Conservation (phyloP, 495 filamentous ascomycete genomes). For the Bacidia gigantensis region DNA sequence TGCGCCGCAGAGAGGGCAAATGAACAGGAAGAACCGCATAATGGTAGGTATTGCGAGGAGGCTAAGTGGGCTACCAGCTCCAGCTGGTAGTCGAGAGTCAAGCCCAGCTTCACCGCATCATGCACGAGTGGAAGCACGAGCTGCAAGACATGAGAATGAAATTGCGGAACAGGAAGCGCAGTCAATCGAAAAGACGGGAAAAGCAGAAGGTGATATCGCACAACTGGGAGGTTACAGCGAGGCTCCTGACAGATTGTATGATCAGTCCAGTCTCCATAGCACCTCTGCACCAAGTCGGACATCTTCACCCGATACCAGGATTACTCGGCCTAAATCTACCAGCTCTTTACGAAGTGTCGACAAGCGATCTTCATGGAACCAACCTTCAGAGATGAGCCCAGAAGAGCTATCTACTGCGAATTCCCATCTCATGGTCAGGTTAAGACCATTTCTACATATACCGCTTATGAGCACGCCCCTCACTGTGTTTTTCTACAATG, state of each 20-base stretch:
- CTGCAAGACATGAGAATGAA: slow-evolving; percentile 40
- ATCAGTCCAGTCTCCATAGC: slow-evolving; percentile 16
- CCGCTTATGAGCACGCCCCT: slow-evolving; percentile 60
- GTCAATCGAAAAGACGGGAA: slow-evolving; percentile 54
- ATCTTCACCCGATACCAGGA: slow-evolving; percentile 11
- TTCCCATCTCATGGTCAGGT: slow-evolving; percentile 66
- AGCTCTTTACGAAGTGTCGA: slow-evolving; percentile 18
- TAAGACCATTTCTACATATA: slow-evolving; percentile 78
- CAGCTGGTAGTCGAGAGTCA: slow-evolving; percentile 26
- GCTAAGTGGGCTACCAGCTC: slow-evolving; percentile 71
- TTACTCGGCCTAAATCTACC: slow-evolving; percentile 13
- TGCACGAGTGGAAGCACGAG: slow-evolving; percentile 20
- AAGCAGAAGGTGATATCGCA: slow-evolving; percentile 56
- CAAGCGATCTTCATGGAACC: slow-evolving; percentile 35
- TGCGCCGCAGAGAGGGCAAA: slow-evolving; percentile 67
- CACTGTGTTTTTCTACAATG: slow-evolving; percentile 87
- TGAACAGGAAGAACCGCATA: slow-evolving; percentile 75
- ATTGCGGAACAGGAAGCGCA: slow-evolving; percentile 58
- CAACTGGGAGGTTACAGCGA: slow-evolving; percentile 49
- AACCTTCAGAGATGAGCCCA: slow-evolving; percentile 44
- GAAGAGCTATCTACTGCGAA: slow-evolving; percentile 70
- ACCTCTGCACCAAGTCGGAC: slow-evolving; percentile 10
- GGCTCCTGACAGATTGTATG: slow-evolving; percentile 24
- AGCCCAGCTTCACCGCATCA: slow-evolving; percentile 25
- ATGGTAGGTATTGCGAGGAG: slow-evolving; percentile 70